Percentiles rank a stretch among this genome's conserved stretches.
Evolutionary conservation across 345 rosid species (phyloP).

Genomic region (Eucalyptus brandiana): DNA sequence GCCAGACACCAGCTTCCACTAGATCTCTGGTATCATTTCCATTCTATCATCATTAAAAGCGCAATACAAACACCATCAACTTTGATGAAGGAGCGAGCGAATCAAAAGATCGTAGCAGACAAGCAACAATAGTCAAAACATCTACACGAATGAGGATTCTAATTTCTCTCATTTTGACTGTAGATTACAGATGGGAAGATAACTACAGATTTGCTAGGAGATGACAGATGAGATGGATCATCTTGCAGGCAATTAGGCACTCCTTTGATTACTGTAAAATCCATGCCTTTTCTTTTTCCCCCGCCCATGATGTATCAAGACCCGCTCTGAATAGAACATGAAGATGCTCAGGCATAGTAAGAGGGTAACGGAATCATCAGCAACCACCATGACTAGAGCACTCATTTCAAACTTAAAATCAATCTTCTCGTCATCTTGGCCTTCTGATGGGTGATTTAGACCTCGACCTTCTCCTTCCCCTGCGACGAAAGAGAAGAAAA

Average conservation of each 20-base stretch:
- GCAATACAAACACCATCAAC: background rate
- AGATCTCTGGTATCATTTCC: background rate
- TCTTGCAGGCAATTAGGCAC: background rate
- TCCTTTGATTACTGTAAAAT: background rate
- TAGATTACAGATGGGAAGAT: background rate
- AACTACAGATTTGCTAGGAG: background rate
- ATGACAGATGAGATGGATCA: background rate
- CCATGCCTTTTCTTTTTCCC: background rate
- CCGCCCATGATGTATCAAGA: background rate
- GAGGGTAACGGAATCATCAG: background rate
- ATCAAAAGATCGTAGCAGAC: background rate
- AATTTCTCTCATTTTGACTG: background rate
- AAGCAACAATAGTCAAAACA: background rate
- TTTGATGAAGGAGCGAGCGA: background rate
- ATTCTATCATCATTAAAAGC: background rate
- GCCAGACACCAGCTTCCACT: background rate
- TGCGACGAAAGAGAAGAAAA: conserved; percentile 12
- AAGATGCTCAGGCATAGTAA: background rate
- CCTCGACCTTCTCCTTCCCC: conserved; percentile 62
- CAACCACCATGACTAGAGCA: background rate
- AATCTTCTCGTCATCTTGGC: conserved; percentile 15
- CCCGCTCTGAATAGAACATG: background rate
- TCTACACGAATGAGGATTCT: background rate
- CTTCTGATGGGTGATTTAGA: conserved; percentile 71
- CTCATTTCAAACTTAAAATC: background rate